phyloP scores from a whole-genome alignment of 192 early-diverging fungal species.

The Podochytrium sp. region DNA sequence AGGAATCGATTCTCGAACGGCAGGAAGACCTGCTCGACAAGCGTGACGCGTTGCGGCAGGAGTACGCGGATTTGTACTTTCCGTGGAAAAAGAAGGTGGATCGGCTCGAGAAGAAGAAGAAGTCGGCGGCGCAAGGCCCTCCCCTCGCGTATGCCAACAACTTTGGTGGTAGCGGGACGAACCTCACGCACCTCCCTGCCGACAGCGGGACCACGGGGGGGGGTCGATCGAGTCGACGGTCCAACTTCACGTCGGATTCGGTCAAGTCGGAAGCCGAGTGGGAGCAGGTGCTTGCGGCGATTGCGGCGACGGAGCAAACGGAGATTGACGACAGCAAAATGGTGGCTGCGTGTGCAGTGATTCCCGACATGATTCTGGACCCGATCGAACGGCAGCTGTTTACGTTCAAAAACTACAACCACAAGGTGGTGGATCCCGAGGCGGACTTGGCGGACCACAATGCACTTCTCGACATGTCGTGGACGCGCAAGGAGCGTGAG shows the following conservation, averaged over 20 bases:
- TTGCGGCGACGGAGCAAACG: slow-evolving; percentile 32
- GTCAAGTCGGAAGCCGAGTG: slow-evolving; percentile 57
- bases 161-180: not conserved
- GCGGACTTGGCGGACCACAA: slow-evolving; percentile 43
- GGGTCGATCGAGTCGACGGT: not conserved
- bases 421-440: slow-evolving; percentile 46
- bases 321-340: slow-evolving; percentile 24
- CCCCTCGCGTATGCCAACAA: not conserved
- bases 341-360: slow-evolving; percentile 14
- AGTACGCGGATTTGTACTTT: slow-evolving; percentile 25
- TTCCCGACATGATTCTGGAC: slow-evolving; percentile 41
- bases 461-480: slow-evolving; percentile 32
- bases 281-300: slow-evolving; percentile 47
- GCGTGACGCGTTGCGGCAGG: slow-evolving; percentile 13
- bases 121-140: not conserved
- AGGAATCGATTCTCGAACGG: not conserved
- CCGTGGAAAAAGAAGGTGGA: slow-evolving; percentile 31
- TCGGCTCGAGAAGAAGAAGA: slow-evolving; percentile 28
- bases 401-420: slow-evolving; percentile 39
- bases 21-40: slow-evolving; percentile 19
- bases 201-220: not conserved
- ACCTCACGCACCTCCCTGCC: not conserved
- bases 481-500: slow-evolving; percentile 45
- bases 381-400: slow-evolving; percentile 25
- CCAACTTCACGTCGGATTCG: slow-evolving; percentile 48